Base-by-base conservation (phyloP, 352 stramenopile genomes). In the Phytophthora pisi region DNA sequence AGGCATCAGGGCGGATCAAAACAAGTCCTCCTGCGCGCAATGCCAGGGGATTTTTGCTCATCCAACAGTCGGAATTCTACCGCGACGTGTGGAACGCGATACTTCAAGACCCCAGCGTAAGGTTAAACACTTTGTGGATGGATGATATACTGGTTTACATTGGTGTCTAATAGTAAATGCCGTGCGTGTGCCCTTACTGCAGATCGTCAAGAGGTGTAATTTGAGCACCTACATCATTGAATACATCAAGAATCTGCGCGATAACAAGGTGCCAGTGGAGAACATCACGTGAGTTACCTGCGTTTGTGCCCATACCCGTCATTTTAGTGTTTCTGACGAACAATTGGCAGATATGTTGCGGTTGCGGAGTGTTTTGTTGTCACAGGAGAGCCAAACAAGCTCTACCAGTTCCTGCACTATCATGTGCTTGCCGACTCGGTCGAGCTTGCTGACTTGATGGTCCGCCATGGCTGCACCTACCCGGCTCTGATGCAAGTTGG, bases 401-500 rank as follows among this genome's bases (percentile, higher is more conserved):
- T 94, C 26, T 90, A 84, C 55, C 83, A 92, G 56, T 87, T 88
- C 11, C 63, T 94, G 13, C 82, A 89, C 31, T 81, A 84, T 13
- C 75, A 87, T 34, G 68, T 85, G 2, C 13, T 89, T n/a, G 61
- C 63, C 31, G 86, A 92, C 55, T 94, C 81, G 16, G 53, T 71
- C 10, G 79, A 81, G 40, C 72, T 94, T 42, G 86, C 84, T 11
- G 71, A 86, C 4, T 52, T 90, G 9, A 72, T 94, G 40, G 53
- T 90, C 15, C 57, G 66, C 11, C 59, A 74, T 36, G 65, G 72
- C 0, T 45, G 64, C 23, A 58, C 36, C 1, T 63, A 78, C 30
- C 55, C 57, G 46, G 70, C 59, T 0, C 52, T 92, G 18, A 72
- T 85, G 52, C 84, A 92, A 72, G 58, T 88, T 10, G 82, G 79